phyloP scores from a whole-genome alignment of 176 grass and related monocot genomes.

The Chrysopogon serrulatus region DNA sequence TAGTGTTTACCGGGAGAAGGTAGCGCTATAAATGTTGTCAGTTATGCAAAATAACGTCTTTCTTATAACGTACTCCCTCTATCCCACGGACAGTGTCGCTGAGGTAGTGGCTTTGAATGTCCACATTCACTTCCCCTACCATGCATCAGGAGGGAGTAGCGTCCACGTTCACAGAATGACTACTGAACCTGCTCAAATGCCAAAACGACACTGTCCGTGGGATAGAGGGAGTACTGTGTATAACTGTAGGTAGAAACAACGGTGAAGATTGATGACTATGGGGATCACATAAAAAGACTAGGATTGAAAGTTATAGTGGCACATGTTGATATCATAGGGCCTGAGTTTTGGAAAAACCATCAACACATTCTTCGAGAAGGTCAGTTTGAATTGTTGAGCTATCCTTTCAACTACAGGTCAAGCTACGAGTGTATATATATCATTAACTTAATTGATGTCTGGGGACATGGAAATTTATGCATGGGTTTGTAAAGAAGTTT shows the following conservation, averaged over 20 bases:
- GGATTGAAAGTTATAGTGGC: constrained; percentile 10
- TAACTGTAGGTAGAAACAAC: constrained; percentile 34
- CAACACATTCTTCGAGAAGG: constrained; percentile 56
- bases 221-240: too few relatives aligned
- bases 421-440: constrained; percentile 1
- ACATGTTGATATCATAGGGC: too few relatives aligned
- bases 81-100: too few relatives aligned
- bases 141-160: too few relatives aligned
- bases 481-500: constrained; percentile 64
- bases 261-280: constrained; percentile 26
- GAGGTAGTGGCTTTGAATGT: too few relatives aligned
- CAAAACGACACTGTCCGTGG: too few relatives aligned
- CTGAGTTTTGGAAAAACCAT: constrained; percentile 44
- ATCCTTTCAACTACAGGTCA: not conserved
- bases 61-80: too few relatives aligned
- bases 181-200: too few relatives aligned
- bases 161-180: too few relatives aligned
- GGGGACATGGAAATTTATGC: constrained; percentile 41
- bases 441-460: constrained; percentile 9
- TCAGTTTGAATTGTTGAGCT: constrained; percentile 17
- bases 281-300: constrained; percentile 24
- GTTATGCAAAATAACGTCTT: not conserved
- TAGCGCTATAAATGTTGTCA: not conserved
- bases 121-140: too few relatives aligned
- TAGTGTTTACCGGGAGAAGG: constrained; percentile 56